A percentile compares a stretch with the other conserved stretches of the same genome.
Evolutionary conservation across 2,329 filamentous ascomycete genomes (phyloP).

Genomic region (Colletotrichum tabaci): DNA sequence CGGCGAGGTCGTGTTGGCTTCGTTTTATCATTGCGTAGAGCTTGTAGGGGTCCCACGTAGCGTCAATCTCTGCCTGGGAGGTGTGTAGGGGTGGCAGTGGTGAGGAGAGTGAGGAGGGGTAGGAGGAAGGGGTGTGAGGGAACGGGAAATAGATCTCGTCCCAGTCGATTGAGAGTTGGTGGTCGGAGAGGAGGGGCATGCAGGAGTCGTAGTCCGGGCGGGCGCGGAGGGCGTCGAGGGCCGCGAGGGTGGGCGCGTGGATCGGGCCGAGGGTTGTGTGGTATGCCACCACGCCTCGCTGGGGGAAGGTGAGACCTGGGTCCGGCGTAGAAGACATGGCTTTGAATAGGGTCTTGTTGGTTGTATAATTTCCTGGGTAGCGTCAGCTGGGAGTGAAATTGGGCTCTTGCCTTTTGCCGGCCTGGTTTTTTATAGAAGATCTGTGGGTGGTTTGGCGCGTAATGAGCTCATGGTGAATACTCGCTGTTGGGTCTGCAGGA

Average conservation of each 20-base stretch:
- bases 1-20: slow-evolving; percentile 75
- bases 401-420: too few species aligned
- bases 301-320: neutral
- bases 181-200: neutral
- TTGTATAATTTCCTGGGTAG: neutral
- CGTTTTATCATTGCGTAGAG: slow-evolving; percentile 45
- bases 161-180: slow-evolving; percentile 10
- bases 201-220: slow-evolving; percentile 22
- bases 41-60: slow-evolving; percentile 51
- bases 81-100: slow-evolving; percentile 47
- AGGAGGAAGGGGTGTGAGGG: neutral
- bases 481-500: too few species aligned
- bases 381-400: too few species aligned
- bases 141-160: neutral
- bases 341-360: neutral
- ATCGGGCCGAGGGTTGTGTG: neutral
- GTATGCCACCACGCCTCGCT: neutral
- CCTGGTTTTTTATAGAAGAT: too few species aligned
- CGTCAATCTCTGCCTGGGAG: slow-evolving; percentile 64
- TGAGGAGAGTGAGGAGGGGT: neutral
- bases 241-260: neutral
- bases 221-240: slow-evolving; percentile 4
- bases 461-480: too few species aligned
- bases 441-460: too few species aligned
- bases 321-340: neutral